phyloP scores from a whole-genome alignment of 495 filamentous ascomycete species.

The Physcia stellaris region DNA sequence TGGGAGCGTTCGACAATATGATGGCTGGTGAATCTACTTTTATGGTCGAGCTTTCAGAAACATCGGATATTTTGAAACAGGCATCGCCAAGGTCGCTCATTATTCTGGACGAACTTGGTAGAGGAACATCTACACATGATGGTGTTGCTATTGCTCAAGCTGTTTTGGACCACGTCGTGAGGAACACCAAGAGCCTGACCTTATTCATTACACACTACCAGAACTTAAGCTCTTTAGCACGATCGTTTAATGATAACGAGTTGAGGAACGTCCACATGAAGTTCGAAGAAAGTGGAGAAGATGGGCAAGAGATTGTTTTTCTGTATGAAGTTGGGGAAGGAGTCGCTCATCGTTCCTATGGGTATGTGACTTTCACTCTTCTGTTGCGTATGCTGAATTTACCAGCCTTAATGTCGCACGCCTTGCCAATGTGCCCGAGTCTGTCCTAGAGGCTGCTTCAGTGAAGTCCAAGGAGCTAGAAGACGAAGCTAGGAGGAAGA shows the following conservation, averaged over 20 bases:
- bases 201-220: slow-evolving; percentile 98
- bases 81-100: slow-evolving; percentile 71
- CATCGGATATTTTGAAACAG: slow-evolving; percentile 75
- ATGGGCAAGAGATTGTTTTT: slow-evolving; percentile 55
- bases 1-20: slow-evolving; percentile 96
- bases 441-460: slow-evolving; percentile 63
- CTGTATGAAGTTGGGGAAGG: slow-evolving; percentile 75
- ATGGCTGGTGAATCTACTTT: slow-evolving; percentile 91
- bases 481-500: slow-evolving; percentile 48
- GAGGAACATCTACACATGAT: slow-evolving; percentile 88
- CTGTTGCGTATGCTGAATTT: not conserved
- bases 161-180: slow-evolving; percentile 73
- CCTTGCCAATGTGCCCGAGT: slow-evolving; percentile 65
- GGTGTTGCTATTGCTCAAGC: slow-evolving; percentile 92
- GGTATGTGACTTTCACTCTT: slow-evolving; percentile 18
- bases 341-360: slow-evolving; percentile 85
- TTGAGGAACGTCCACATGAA: slow-evolving; percentile 74
- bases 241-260: slow-evolving; percentile 43
- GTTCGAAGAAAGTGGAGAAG: slow-evolving; percentile 45
- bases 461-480: slow-evolving; percentile 73
- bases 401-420: slow-evolving; percentile 66
- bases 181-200: slow-evolving; percentile 57
- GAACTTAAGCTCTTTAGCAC: slow-evolving; percentile 56
- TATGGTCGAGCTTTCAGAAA: slow-evolving; percentile 94
- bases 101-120: slow-evolving; percentile 88